phyloP scores from a whole-genome alignment of 2,329 filamentous ascomycete genomes.

The Tolypocladium paradoxum region DNA sequence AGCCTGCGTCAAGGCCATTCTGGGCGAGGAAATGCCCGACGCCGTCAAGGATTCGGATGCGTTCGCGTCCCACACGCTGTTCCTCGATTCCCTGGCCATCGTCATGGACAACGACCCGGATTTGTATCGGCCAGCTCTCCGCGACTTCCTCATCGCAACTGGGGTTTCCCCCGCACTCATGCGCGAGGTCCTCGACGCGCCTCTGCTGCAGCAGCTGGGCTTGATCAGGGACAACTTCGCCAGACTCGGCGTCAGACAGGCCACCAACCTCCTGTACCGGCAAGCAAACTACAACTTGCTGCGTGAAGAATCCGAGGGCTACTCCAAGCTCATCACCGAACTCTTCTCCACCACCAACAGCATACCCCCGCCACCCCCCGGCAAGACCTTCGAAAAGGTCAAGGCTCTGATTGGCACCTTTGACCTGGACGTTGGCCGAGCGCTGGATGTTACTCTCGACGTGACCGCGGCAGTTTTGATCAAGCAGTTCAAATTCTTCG shows the following conservation, averaged over 20 bases:
- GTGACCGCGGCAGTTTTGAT: slow-evolving; percentile 90
- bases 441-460: slow-evolving; percentile 87
- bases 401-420: slow-evolving; percentile 95
- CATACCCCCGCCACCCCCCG: slow-evolving; percentile 59
- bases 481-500: slow-evolving; percentile 87
- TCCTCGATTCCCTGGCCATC: slow-evolving; percentile 75
- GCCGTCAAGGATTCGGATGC: slow-evolving; percentile 36
- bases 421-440: slow-evolving; percentile 89
- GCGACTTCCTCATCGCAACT: slow-evolving; percentile 60
- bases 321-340: slow-evolving; percentile 91
- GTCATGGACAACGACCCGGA: slow-evolving; percentile 60
- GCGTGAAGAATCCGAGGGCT: slow-evolving; percentile 91
- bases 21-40: slow-evolving; percentile 44
- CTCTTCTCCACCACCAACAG: slow-evolving; percentile 85
- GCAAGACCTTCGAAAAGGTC: slow-evolving; percentile 79
- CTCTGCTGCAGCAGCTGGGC: slow-evolving; percentile 62
- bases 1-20: slow-evolving; percentile 59
- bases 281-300: slow-evolving; percentile 96
- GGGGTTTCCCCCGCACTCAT: slow-evolving; percentile 61
- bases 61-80: slow-evolving; percentile 57
- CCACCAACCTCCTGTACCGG: slow-evolving; percentile 86
- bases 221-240: slow-evolving; percentile 79
- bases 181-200: slow-evolving; percentile 73
- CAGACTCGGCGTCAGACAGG: slow-evolving; percentile 74
- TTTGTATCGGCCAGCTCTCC: slow-evolving; percentile 40